Percentiles rank a stretch among this genome's conserved stretches.
These are phyloP conservation scores for Mangifera indica DNA, from an alignment of 345 rosid genomes.

Conservation along the genomic window DNA sequence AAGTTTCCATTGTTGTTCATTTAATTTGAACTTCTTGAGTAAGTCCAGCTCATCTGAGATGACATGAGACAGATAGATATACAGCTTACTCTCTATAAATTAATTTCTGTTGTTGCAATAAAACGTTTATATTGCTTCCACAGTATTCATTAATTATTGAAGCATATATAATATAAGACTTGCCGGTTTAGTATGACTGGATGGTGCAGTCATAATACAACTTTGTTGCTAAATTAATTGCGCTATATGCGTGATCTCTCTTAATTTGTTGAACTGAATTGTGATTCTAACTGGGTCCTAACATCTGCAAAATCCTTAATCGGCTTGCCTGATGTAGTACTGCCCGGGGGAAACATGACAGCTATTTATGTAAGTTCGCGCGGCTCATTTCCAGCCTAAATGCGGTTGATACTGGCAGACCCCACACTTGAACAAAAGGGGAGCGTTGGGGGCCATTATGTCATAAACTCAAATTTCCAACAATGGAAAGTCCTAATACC, in stretches of 20 bases:
- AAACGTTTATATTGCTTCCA: neutral
- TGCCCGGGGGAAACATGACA: conserved; percentile 6
- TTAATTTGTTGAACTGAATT: neutral
- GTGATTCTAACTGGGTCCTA: conserved; percentile 1
- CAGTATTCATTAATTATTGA: neutral
- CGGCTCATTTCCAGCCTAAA: neutral
- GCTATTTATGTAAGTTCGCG: neutral
- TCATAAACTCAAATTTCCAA: neutral
- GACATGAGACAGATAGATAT: neutral
- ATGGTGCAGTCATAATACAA: neutral
- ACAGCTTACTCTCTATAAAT: neutral
- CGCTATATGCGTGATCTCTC: neutral
- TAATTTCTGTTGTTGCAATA: neutral
- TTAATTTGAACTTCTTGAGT: too few relatives aligned
- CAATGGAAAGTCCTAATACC: neutral
- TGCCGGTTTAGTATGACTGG: too few relatives aligned
- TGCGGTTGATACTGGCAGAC: neutral
- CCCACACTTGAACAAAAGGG: neutral
- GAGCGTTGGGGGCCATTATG: neutral
- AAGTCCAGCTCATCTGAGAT: conserved; percentile 13
- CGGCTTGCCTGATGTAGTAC: neutral
- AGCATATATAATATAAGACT: neutral
- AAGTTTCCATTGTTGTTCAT: conserved; percentile 12
- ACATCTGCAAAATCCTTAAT: neutral
- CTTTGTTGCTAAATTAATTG: neutral